Conservation (phyloP, 495 filamentous ascomycete genomes). For the Penicilliopsis zonata region DNA sequence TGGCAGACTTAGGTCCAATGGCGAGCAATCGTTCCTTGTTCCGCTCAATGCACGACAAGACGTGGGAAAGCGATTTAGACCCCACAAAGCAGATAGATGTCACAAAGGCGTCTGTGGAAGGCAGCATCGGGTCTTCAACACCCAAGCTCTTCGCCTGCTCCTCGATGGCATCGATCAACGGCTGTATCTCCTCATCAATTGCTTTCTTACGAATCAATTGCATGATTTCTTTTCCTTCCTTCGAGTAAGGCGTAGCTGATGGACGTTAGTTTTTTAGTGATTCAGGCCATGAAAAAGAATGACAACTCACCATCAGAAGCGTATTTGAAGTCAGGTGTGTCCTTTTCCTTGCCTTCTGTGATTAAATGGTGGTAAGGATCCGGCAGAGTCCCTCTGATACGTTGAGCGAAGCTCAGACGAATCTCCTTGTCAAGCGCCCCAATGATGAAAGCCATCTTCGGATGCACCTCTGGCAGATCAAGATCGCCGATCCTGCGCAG, state of each 20-base stretch:
- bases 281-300: not conserved
- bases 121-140: constrained; percentile 59
- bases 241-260: constrained; percentile 65
- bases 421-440: constrained; percentile 95
- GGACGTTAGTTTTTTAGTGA: not conserved
- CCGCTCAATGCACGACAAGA: constrained; percentile 89
- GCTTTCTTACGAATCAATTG: constrained; percentile 73
- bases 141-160: constrained; percentile 53
- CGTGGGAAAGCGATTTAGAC: constrained; percentile 89
- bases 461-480: constrained; percentile 60
- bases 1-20: constrained; percentile 58
- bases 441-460: constrained; percentile 82
- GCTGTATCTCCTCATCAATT: constrained; percentile 66
- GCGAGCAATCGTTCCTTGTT: constrained; percentile 83
- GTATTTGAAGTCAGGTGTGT: constrained; percentile 91
- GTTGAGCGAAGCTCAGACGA: constrained; percentile 86
- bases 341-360: constrained; percentile 77
- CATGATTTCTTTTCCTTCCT: constrained; percentile 68
- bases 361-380: constrained; percentile 76
- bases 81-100: constrained; percentile 87
- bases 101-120: constrained; percentile 84
- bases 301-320: constrained; percentile 53
- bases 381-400: constrained; percentile 87
- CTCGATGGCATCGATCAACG: constrained; percentile 65
- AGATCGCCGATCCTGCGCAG: constrained; percentile 71